These are phyloP conservation scores for Ulvella scutata DNA, from an alignment of 139 green algal species.

Conservation along the genomic window DNA sequence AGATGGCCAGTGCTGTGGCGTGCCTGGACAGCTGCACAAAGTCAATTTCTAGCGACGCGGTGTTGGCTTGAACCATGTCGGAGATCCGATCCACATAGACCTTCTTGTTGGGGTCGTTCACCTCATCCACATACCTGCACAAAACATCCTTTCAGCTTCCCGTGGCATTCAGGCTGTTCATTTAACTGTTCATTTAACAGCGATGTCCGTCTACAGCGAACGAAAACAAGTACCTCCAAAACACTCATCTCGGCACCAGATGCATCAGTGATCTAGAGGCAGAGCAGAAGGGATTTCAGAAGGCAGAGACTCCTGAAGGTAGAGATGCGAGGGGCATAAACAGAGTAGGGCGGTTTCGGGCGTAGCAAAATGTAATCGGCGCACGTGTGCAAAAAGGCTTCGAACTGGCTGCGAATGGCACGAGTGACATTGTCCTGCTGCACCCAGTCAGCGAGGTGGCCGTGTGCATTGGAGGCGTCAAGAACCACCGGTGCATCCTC, in stretches of 20 bases:
- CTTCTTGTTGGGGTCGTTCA: slow-evolving; percentile 6
- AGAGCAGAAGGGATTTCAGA: no score
- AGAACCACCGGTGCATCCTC: slow-evolving; percentile 19
- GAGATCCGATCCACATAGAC: slow-evolving; percentile 41
- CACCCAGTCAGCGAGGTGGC: slow-evolving; percentile 25
- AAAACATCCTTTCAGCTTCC: slow-evolving; percentile 10
- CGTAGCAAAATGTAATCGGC: no score
- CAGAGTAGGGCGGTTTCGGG: no score
- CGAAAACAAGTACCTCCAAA: no score
- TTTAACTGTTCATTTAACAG: no score
- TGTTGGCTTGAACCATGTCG: slow-evolving; percentile 58
- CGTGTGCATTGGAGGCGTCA: slow-evolving; percentile 9
- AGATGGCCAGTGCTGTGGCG: slow-evolving; percentile 53
- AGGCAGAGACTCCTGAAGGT: no score
- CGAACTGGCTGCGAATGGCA: slow-evolving; percentile 16
- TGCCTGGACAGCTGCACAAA: slow-evolving; percentile 59
- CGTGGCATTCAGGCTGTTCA: no score
- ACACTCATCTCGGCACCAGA: no score
- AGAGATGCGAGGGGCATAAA: no score
- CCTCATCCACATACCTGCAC: background rate
- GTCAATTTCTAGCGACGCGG: slow-evolving; percentile 65
- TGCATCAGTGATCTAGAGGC: no score
- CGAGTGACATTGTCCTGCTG: slow-evolving; percentile 12
- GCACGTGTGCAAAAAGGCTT: slow-evolving; percentile 14
- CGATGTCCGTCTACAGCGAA: no score